Base-by-base conservation (phyloP, 768 basidiomycete species). In the Mycena indigotica region DNA sequence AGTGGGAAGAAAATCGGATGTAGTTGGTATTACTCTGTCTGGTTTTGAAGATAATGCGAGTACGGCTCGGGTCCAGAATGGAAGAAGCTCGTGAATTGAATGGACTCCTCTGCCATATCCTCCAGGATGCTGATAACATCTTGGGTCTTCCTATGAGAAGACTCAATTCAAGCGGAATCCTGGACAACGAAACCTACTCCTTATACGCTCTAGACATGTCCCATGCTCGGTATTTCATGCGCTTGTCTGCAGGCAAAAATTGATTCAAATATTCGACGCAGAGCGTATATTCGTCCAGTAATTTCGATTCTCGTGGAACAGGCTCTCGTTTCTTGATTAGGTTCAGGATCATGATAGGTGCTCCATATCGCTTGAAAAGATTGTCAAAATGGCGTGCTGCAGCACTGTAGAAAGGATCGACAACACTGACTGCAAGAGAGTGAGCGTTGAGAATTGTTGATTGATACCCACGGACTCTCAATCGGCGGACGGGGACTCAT, bases 131-230 rank as follows among this genome's bases (percentile, higher is more conserved):
- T 91, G 64, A 97, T 97, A 10, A 98, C 95, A 66, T 98, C 96
- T 68, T 94, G 91, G 5, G 90, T 93, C 68, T 95, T 95, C 75
- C 94, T 96, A 59, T 52, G 3, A 19, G 23, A 8, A 26, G 28
- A 58, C 39, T 10, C 25, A 32, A 25, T 57, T 12, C 58, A 5
- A 2, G n/a, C n/a, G n/a, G n/a, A 40, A 41, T 10, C 17, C 35
- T 45, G 38, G 29, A 28, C 23, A 26, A 26, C 23, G 28, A 19
- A 5, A 69, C 67, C n/a, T 65, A 93, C 95, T 93, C 91, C 70
- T 97, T 97, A 63, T 95, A 93, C 2, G 95, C 94, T 38, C 90
- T 82, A 3, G 89, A 88, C 91, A 98, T 97, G 70, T 99, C 97
- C 92, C 94, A 99, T 15, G 94, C 86, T 40, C 92, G 84, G 68